These are phyloP conservation scores for Isabelozyma rhagii DNA, from an alignment of 805 yeast species.

Conservation along the genomic window DNA sequence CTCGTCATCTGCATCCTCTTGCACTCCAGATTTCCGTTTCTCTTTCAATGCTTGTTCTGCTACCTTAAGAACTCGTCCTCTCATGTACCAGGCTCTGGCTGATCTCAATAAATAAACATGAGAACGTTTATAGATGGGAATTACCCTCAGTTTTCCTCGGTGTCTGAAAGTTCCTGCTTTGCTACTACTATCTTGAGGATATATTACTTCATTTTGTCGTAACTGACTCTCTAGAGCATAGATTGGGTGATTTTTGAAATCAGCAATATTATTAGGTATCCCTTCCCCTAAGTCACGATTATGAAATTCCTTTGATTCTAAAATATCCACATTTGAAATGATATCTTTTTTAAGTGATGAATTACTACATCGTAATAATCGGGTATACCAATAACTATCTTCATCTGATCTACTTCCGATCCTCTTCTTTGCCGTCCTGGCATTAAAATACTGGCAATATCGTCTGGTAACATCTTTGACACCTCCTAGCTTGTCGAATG, in stretches of 20 bases:
- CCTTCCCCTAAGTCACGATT: slow-evolving; percentile 72
- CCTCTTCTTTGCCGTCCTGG: slow-evolving; percentile 72
- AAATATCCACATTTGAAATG: slow-evolving; percentile 39
- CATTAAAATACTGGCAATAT: slow-evolving; percentile 67
- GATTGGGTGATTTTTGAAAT: slow-evolving; percentile 82
- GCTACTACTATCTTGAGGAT: slow-evolving; percentile 52
- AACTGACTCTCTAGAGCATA: slow-evolving; percentile 79
- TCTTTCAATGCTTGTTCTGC: slow-evolving; percentile 67
- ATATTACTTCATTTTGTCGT: slow-evolving; percentile 65
- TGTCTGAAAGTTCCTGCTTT: slow-evolving; percentile 69
- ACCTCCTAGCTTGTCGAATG: slow-evolving; percentile 62
- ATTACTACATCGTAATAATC: slow-evolving; percentile 35
- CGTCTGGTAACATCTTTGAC: slow-evolving; percentile 83
- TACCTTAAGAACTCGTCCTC: slow-evolving; percentile 69
- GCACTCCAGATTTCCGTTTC: slow-evolving; percentile 20
- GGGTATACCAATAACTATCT: slow-evolving; percentile 60
- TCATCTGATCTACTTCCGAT: slow-evolving; percentile 54
- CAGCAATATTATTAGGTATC: slow-evolving; percentile 79
- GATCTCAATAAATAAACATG: slow-evolving; percentile 65
- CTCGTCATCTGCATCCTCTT: slow-evolving; percentile 27
- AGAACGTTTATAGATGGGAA: slow-evolving; percentile 66
- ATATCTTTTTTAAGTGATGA: slow-evolving; percentile 14
- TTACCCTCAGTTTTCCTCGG: slow-evolving; percentile 21
- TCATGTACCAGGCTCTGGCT: slow-evolving; percentile 82
- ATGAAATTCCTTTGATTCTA: slow-evolving; percentile 59